Evolutionary conservation across 768 basidiomycete species (phyloP), one percentile per base, ranked within the genome.

Genomic region (Xerocomus spinulosus): DNA sequence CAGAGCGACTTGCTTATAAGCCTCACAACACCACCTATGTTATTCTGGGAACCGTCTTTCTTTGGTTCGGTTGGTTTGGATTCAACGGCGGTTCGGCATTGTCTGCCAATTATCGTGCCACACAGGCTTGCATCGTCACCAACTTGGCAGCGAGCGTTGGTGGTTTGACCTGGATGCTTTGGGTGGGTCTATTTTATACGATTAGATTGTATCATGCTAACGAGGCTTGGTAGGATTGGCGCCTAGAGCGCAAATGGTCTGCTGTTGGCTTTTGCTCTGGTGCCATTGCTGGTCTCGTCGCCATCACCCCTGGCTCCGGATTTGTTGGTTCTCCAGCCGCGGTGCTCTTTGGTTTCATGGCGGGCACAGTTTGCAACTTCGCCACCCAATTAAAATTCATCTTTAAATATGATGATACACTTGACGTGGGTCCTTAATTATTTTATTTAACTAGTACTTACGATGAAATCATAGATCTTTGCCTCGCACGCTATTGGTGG

Each of bases 11-110:
- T 13, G 87, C 90, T 1, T 98, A 94, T 78, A 94, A 84, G 68
- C 93, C 95, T 1, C 89, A 94, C 63, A 96, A 95, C 66, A 89
- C 91, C 15, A 85, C 85, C 21, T 93, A 93, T 61, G 91, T 97
- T 51, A 75, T 96, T 36, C 73, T 96, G n/a, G 95, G 95, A 9
- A 98, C 95, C 0, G 80, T 86, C 2, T 78, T 95, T 63, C 87
- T 97, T 43, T 96, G 92, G 92, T 90, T 92, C 49, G 88, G 88
- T 5, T 97, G 94, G 94, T 91, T 95, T 51, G 91, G 90, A 2
- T 93, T 93, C 77, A 93, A 93, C 67, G 94, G 94, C 7, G 95
- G 95, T 20, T 86, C 83, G 14, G 93, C 93, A 9, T 79, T 97
- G 53, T 78, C 83, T 21, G 92, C 93, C 32, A 95, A 92, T 68